Evolutionary conservation across 148 eudicot genomes (phyloP).

Genomic region (Cornus controversa): DNA sequence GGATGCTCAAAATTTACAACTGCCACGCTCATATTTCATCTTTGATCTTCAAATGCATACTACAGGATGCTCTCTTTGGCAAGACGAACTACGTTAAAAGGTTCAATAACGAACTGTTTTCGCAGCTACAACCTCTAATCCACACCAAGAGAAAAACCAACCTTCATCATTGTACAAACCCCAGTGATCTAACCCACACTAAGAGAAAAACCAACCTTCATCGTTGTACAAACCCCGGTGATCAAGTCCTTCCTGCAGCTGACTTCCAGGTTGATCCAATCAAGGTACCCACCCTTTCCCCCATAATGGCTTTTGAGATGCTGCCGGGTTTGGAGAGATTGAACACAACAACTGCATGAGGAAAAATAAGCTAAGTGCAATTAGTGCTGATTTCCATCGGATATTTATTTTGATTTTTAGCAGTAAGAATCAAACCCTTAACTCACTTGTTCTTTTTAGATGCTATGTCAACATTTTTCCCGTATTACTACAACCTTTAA

Average conservation of each 20-base stretch:
- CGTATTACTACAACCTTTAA: no score
- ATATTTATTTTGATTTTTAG: background rate
- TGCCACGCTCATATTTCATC: background rate
- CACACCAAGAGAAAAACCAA: background rate
- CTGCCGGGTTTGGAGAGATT: constrained; percentile 79
- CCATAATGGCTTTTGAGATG: constrained; percentile 81
- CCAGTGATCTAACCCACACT: background rate
- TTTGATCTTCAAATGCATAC: background rate
- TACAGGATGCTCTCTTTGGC: background rate
- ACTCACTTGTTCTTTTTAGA: no score
- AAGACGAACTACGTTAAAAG: background rate
- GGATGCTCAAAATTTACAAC: background rate
- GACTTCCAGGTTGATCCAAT: constrained; percentile 60
- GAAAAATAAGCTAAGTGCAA: background rate
- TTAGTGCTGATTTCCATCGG: background rate
- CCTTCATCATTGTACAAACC: background rate
- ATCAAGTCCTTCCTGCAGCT: constrained; percentile 31
- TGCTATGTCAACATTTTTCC: no score
- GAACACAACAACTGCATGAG: constrained; percentile 79
- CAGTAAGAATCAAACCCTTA: no score
- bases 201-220: background rate
- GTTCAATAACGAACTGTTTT: background rate
- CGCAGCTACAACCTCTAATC: background rate
- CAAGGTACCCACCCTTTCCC: constrained; percentile 92
- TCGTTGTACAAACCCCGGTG: background rate